A percentile compares a stretch with the other conserved stretches of the same genome.
Conservation (phyloP, 208 protist genomes). For the Giardia muris region DNA sequence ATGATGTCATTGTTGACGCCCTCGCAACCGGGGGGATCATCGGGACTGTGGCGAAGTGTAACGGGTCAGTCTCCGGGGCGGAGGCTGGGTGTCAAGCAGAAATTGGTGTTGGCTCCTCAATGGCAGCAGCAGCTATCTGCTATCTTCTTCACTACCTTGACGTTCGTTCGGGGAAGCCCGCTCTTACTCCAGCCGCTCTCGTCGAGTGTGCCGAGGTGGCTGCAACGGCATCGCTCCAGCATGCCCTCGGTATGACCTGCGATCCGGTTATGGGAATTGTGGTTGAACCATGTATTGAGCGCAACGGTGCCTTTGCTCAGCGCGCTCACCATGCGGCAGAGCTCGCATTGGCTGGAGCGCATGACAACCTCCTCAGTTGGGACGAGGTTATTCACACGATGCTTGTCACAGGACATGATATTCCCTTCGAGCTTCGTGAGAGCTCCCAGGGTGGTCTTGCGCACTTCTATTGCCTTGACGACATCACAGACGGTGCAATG, state of each 20-base stretch:
- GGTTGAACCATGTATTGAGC: constrained; percentile 51
- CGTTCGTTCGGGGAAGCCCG: neutral
- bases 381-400: neutral
- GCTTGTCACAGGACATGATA: neutral
- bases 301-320: constrained; percentile 44
- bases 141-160: constrained; percentile 22
- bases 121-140: constrained; percentile 47
- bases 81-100: constrained; percentile 54
- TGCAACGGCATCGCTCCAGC: constrained; percentile 46
- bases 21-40: constrained; percentile 45
- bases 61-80: constrained; percentile 47
- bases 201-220: constrained; percentile 43
- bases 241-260: constrained; percentile 50
- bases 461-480: constrained; percentile 1
- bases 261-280: constrained; percentile 50
- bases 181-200: constrained; percentile 36
- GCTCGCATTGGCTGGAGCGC: neutral
- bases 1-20: constrained; percentile 46
- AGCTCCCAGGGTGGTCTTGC: constrained; percentile 2
- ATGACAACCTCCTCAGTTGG: neutral
- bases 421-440: neutral
- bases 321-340: neutral
- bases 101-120: constrained; percentile 45
- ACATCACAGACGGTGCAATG: neutral
- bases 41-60: constrained; percentile 45